Conservation (phyloP, 306 rosid species). For the Dalbergia cultrata region DNA sequence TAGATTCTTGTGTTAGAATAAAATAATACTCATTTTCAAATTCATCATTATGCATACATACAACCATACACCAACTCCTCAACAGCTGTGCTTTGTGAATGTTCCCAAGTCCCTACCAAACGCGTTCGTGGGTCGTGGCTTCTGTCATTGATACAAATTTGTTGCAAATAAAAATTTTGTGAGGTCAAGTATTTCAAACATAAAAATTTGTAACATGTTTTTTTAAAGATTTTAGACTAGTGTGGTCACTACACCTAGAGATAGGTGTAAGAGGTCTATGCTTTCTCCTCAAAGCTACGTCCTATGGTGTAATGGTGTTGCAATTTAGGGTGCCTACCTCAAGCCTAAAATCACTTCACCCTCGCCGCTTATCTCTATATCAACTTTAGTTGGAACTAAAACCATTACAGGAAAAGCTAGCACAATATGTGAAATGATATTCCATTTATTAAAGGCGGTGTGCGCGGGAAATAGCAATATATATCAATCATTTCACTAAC, state of each 20-base stretch:
- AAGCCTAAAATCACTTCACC: neutral
- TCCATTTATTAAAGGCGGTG: neutral
- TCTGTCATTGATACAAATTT: conserved; percentile 24
- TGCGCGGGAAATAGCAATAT: neutral
- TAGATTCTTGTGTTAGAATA: conserved; percentile 36
- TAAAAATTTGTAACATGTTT: neutral
- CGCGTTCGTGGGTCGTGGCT: conserved; percentile 46
- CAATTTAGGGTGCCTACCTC: neutral
- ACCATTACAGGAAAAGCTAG: neutral
- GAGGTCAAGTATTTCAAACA: neutral
- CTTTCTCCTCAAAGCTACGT: conserved; percentile 12
- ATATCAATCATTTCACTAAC: neutral
- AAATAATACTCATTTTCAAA: conserved; percentile 34
- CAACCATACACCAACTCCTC: conserved; percentile 38
- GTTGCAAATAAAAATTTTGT: conserved; percentile 8
- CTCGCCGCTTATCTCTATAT: neutral
- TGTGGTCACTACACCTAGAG: neutral
- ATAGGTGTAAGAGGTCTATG: conserved; percentile 23
- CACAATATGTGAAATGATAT: neutral
- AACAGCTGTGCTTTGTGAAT: conserved; percentile 45
- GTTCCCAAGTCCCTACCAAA: conserved; percentile 37
- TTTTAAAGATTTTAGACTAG: neutral
- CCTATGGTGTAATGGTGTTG: neutral
- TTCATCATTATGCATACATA: neutral
- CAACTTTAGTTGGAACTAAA: neutral